phyloP scores from a whole-genome alignment of 2,329 filamentous ascomycete species.

The Verticillium nubilum region DNA sequence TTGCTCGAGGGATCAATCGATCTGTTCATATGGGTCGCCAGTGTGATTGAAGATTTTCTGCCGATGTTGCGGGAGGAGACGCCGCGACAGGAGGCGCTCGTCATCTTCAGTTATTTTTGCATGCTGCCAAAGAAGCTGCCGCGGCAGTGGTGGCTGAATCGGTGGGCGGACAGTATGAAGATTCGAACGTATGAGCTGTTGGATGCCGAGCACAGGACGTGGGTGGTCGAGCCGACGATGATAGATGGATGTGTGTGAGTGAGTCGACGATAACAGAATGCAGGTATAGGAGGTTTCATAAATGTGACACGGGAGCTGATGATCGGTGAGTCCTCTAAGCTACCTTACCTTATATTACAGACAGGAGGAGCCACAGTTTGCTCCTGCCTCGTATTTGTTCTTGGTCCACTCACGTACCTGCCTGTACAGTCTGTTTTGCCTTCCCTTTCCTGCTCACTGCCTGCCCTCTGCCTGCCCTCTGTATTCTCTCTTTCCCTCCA shows the following conservation, averaged over 20 bases:
- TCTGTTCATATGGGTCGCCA: conserved; percentile 33
- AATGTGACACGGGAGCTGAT: no score
- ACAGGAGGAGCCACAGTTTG: not conserved
- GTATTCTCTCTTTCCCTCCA: not conserved
- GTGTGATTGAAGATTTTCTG: conserved; percentile 26
- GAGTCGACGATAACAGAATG: not conserved
- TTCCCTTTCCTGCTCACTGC: no score
- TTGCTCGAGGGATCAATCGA: conserved; percentile 14
- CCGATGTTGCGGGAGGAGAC: conserved; percentile 21
- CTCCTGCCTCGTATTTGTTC: not conserved
- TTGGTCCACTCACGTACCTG: not conserved
- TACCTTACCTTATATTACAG: no score
- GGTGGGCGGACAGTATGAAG: conserved; percentile 26
- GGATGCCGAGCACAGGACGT: conserved; percentile 28
- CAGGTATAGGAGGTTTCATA: no score
- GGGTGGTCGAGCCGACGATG: conserved; percentile 18
- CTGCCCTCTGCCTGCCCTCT: no score
- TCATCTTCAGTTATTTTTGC: conserved; percentile 28
- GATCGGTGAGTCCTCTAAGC: no score
- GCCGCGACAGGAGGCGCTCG: conserved; percentile 21
- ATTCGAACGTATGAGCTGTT: conserved; percentile 22
- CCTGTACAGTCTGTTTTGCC: not conserved
- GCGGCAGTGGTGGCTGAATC: conserved; percentile 29
- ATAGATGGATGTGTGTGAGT: not conserved
- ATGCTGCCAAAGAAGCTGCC: conserved; percentile 22